Base-by-base conservation (phyloP, 208 protist species). In the Giardia muris region DNA sequence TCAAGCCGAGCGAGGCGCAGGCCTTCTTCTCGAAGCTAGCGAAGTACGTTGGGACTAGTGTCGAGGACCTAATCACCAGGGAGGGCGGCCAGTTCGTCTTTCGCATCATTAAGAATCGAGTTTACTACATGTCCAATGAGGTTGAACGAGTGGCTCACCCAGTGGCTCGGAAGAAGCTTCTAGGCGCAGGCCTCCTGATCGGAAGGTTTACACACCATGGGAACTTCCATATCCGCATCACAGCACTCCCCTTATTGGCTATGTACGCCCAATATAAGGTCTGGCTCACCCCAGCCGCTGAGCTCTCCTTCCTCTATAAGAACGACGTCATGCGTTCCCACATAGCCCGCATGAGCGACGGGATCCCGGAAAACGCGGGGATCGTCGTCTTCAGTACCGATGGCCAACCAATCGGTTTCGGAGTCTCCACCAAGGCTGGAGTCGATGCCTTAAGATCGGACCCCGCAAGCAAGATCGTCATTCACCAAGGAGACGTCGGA, bases 311-410 rank as follows among this genome's bases (percentile, higher is more conserved):
- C 45, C 87, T 90, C 42, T 90, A 90, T 90, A 45, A 45, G 30
- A 90, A 90, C n/a, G 87, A 90, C 48, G 1, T 90, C n/a, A 90
- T 47, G 2, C 46, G 45, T 43, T 3, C 87, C 4, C 87, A 90
- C 2, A 47, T 90, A 43, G 1, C 2, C 2, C n/a, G 48, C n/a
- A 90, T 90, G 44, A 47, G 42, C 48, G 87, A 90, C 43, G 43
- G 44, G 1, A 90, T 90, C n/a, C 87, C 87, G 48, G 87, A 90
- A 4, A 3, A 90, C 2, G 87, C 87, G 43, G 87, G 87, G n/a
- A 46, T 90, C 43, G 2, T 90, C 19, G 45, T 90, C n/a, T 44
- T 3, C 44, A 47, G 45, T 47, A n/a, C 1, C 1, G 1, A 90
- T 47, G 87, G n/a, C 2, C 1, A 2, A 47, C 42, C 43, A 4